Conservation (phyloP, 2,329 filamentous ascomycete genomes). For the Diaporthe citrichinensis region DNA sequence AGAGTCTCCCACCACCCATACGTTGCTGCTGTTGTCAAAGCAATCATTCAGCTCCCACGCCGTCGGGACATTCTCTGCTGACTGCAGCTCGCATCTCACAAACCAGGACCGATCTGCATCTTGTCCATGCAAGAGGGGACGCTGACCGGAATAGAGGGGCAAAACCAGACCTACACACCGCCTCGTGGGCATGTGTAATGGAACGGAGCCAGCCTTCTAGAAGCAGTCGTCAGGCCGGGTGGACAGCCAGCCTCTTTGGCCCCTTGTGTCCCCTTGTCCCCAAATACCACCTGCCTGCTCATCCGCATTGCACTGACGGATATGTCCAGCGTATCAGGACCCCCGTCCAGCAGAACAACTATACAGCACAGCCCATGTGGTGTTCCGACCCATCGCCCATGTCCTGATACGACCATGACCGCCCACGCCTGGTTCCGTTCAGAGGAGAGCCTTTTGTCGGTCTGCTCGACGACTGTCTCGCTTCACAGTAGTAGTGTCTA, state of each 20-base stretch:
- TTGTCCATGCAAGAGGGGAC: not conserved
- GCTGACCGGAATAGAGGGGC: slow-evolving; percentile 19
- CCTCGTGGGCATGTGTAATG: slow-evolving; percentile 18
- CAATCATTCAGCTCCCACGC: slow-evolving; percentile 1
- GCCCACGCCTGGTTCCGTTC: not conserved
- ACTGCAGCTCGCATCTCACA: slow-evolving; percentile 28
- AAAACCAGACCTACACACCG: not conserved
- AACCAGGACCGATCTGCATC: slow-evolving; percentile 27
- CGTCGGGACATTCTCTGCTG: not conserved
- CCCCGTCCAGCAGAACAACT: not conserved
- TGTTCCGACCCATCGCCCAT: not conserved
- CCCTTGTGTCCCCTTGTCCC: not conserved
- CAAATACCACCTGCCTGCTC: slow-evolving; percentile 8
- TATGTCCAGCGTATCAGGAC: not conserved
- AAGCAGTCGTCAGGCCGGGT: slow-evolving; percentile 1
- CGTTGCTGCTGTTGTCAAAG: slow-evolving; percentile 12
- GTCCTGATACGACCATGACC: not conserved
- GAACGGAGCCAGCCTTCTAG: slow-evolving; percentile 19
- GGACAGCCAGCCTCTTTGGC: not conserved
- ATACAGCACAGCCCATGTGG: slow-evolving; percentile 11
- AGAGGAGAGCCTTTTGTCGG: not conserved
- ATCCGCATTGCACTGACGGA: slow-evolving; percentile 2
- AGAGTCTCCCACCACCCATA: not conserved
- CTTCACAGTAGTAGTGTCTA: not conserved
- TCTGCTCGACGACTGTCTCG: not conserved